Percentiles rank a stretch among this genome's conserved stretches.
Evolutionary conservation across 2,329 filamentous ascomycete species (phyloP).

Genomic region (Sclerotinia minor): DNA sequence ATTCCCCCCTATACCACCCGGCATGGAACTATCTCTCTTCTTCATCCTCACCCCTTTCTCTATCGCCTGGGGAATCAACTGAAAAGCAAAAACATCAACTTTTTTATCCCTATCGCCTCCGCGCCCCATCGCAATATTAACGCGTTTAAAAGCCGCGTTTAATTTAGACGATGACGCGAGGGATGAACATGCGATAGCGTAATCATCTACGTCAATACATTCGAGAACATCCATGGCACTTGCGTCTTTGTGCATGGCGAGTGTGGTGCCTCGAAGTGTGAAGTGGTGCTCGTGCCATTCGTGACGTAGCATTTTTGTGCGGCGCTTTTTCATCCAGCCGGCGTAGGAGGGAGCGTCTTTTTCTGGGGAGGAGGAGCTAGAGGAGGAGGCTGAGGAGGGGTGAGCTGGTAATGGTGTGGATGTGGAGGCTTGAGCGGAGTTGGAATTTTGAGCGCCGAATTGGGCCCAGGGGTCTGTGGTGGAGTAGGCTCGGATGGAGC

Average conservation of each 20-base stretch:
- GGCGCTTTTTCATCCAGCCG: conserved; percentile 93
- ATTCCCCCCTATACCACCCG: conserved; percentile 13
- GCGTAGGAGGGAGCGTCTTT: conserved; percentile 64
- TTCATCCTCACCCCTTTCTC: conserved; percentile 52
- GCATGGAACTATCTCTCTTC: conserved; percentile 43
- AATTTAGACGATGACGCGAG: conserved; percentile 74
- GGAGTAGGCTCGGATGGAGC: conserved; percentile 19
- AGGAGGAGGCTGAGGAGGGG: conserved; percentile 28
- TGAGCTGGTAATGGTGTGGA: conserved; percentile 31
- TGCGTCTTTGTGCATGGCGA: conserved; percentile 73
- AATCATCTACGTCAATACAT: conserved; percentile 85
- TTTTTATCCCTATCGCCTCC: conserved; percentile 54
- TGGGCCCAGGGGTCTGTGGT: conserved; percentile 22
- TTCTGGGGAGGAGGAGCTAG: conserved; percentile 34
- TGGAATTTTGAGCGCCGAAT: conserved; percentile 17
- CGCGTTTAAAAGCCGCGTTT: conserved; percentile 80
- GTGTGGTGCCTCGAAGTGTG: conserved; percentile 72
- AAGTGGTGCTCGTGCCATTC: conserved; percentile 95
- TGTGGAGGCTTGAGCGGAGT: conserved; percentile 35
- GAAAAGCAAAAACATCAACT: conserved; percentile 75
- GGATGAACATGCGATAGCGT: conserved; percentile 80
- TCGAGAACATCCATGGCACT: conserved; percentile 59
- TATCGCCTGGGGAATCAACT: conserved; percentile 66
- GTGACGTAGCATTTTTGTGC: conserved; percentile 82
- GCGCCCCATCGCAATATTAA: conserved; percentile 55